These are phyloP conservation scores for Daldinia sp. DNA, from an alignment of 2,329 filamentous ascomycete genomes.

Conservation along the genomic window DNA sequence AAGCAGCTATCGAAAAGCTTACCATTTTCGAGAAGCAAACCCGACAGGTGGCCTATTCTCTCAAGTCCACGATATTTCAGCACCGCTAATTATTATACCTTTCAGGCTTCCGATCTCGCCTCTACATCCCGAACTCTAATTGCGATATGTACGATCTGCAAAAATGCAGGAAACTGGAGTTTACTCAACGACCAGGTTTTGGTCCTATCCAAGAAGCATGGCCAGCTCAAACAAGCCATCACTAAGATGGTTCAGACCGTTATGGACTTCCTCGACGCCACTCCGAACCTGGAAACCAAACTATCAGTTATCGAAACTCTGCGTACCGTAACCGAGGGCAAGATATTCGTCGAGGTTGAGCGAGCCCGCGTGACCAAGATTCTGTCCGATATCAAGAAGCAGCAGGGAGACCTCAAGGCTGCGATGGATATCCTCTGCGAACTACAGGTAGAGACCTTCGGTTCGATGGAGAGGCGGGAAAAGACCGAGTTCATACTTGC, in stretches of 20 bases:
- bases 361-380: conserved; percentile 94
- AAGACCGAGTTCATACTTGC: conserved; percentile 99
- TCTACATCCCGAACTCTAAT: conserved; percentile 91
- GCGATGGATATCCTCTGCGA: conserved; percentile 95
- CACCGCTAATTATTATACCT: conserved; percentile 35
- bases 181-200: conserved; percentile 96
- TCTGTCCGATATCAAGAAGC: conserved; percentile 96
- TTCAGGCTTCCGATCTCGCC: conserved; percentile 89
- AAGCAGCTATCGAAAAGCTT: conserved; percentile 93
- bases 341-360: conserved; percentile 99
- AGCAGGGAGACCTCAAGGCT: conserved; percentile 88
- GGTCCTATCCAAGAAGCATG: conserved; percentile 98
- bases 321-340: conserved; percentile 96
- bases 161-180: conserved; percentile 90
- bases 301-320: conserved; percentile 93
- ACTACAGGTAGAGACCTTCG: conserved; percentile 98
- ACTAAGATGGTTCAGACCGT: conserved; percentile 99
- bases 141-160: conserved; percentile 91
- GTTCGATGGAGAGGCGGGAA: conserved; percentile 94
- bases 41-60: conserved; percentile 72
- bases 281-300: conserved; percentile 86
- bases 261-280: conserved; percentile 88
- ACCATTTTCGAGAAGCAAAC: conserved; percentile 93
- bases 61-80: conserved; percentile 17
- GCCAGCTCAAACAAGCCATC: conserved; percentile 97